These are phyloP conservation scores for Heterobasidion annosum DNA, from an alignment of 1,284 basidiomycete species.

Conservation along the genomic window DNA sequence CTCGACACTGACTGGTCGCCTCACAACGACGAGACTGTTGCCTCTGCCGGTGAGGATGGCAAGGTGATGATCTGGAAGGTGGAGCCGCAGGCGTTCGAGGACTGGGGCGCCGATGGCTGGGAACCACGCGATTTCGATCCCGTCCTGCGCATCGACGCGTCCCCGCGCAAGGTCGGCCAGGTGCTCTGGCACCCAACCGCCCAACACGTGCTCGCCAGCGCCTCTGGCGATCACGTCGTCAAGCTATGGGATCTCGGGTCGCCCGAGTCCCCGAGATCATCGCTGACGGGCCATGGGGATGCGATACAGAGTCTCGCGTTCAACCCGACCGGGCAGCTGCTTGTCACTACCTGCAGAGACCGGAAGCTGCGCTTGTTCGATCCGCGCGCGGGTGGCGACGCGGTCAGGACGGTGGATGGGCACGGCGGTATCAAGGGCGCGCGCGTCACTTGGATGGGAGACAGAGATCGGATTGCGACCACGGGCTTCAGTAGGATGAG, in stretches of 20 bases:
- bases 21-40: slow-evolving; percentile 86
- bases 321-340: slow-evolving; percentile 72
- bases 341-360: slow-evolving; percentile 83
- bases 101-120: slow-evolving; percentile 84
- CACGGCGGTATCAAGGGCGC: slow-evolving; percentile 94
- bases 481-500: slow-evolving; percentile 96
- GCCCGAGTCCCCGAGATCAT: slow-evolving; percentile 52
- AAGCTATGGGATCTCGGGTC: slow-evolving; percentile 87
- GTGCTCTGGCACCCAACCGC: slow-evolving; percentile 94
- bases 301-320: slow-evolving; percentile 85
- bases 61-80: slow-evolving; percentile 90
- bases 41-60: slow-evolving; percentile 90
- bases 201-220: slow-evolving; percentile 77
- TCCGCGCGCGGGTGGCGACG: slow-evolving; percentile 68
- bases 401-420: slow-evolving; percentile 78
- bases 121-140: slow-evolving; percentile 81
- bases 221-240: slow-evolving; percentile 84
- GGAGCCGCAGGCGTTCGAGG: slow-evolving; percentile 61
- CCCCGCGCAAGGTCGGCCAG: slow-evolving; percentile 86
- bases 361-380: slow-evolving; percentile 91
- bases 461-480: slow-evolving; percentile 80
- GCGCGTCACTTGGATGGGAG: slow-evolving; percentile 88
- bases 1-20: slow-evolving; percentile 97
- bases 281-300: slow-evolving; percentile 76
- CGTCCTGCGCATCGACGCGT: slow-evolving; percentile 63